Percentiles rank a stretch among this genome's conserved stretches.
Evolutionary conservation across 2,329 filamentous ascomycete species (phyloP).

Genomic region (Cadophora sp.): DNA sequence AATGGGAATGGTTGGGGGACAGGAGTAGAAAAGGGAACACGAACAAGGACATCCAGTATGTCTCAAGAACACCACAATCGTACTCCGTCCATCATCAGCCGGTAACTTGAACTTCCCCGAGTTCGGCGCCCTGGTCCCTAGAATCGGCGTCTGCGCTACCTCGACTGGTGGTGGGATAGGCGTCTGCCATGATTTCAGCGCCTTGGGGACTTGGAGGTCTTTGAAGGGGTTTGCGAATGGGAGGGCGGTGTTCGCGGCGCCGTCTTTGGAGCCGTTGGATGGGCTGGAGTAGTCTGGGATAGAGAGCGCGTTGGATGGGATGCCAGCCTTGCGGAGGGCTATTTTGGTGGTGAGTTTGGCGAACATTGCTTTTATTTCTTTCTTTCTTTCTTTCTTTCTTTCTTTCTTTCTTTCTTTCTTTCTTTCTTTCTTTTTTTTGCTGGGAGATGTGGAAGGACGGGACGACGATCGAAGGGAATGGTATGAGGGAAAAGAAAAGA

Average conservation of each 20-base stretch:
- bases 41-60: slow-evolving; percentile 80
- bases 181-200: slow-evolving; percentile 42
- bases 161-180: slow-evolving; percentile 41
- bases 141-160: slow-evolving; percentile 35
- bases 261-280: slow-evolving; percentile 31
- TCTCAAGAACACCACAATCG: slow-evolving; percentile 70
- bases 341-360: slow-evolving; percentile 44
- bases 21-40: slow-evolving; percentile 35
- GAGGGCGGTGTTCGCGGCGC: slow-evolving; percentile 16
- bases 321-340: slow-evolving; percentile 43
- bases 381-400: not conserved
- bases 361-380: slow-evolving; percentile 35
- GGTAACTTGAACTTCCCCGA: slow-evolving; percentile 49
- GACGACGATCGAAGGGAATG: not conserved
- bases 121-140: slow-evolving; percentile 39
- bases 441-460: too few relatives aligned
- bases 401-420: not conserved
- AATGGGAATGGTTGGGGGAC: not conserved
- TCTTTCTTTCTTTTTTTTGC: not conserved
- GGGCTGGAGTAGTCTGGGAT: slow-evolving; percentile 19
- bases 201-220: slow-evolving; percentile 40
- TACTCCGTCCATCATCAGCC: slow-evolving; percentile 57
- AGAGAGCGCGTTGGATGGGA: slow-evolving; percentile 39
- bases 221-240: slow-evolving; percentile 42
- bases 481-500: not conserved